Base-by-base conservation (phyloP, 2,329 filamentous ascomycete species). In the Phaeosphaeriaceae sp. region DNA sequence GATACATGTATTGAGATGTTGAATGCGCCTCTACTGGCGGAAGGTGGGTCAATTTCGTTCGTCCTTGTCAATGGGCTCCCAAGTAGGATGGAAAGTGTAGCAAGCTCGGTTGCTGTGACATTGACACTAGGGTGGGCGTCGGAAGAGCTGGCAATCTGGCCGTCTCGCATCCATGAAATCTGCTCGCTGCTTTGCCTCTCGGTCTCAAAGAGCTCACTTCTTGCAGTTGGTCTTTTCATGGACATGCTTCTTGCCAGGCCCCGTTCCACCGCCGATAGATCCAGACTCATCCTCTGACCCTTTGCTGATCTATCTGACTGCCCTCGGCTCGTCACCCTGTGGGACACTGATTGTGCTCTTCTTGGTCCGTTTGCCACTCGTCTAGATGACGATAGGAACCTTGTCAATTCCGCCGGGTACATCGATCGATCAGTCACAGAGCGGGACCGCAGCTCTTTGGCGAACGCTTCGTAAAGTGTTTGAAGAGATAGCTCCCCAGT, bases 51-150 rank as follows among this genome's bases (percentile, higher is more conserved):
- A 33, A 11, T 61, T n/a, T 58, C 27, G 7, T 41, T 19, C 27
- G 47, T 41, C 15, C 46, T 40, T n/a, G 51, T 51, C 13, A 70
- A 22, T 9, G 66, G 56, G 41, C 57, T 70, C 11, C 72, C 74
- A 7, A 76, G 56, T n/a, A 75, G 53, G 20, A 75, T 47, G 7
- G 73, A 68, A 5, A 77, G 64, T 5, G 72, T 56, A 4, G 60
- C 61, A 51, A 77, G 64, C 49, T 76, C 74, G 7, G 53, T 44
- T 7, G 62, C 20, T 1, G 68, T 68, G 6, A 76, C 51, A n/a
- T 51, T 59, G 1, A 75, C 46, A 13, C 46, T 53, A 24, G 62
- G 53, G 9, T 33, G 58, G 7, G 64, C 68, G 19, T 69, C 57
- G 3, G 58, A 47, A 15, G 59, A 49, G 19, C 66, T 57, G 7